These are phyloP conservation scores for Kwoniella shandongensis DNA, from an alignment of 768 basidiomycete genomes.

Conservation along the genomic window DNA sequence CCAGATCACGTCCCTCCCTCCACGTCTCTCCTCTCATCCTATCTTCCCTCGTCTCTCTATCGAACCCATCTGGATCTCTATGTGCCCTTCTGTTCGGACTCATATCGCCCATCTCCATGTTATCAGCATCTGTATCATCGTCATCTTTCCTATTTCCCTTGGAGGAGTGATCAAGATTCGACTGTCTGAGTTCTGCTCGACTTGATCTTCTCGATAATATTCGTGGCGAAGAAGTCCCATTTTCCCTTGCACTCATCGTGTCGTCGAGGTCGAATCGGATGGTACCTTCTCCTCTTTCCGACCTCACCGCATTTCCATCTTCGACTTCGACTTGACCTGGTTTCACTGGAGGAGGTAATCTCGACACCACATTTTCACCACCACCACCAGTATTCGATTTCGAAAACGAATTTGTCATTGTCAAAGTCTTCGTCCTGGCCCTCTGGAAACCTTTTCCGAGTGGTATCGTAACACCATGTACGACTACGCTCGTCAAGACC, in stretches of 20 bases:
- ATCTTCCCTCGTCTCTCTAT: neutral
- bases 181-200: neutral
- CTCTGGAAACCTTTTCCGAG: slow-evolving; percentile 48
- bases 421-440: slow-evolving; percentile 35
- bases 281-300: neutral
- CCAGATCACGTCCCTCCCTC: slow-evolving; percentile 13
- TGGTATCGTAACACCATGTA: slow-evolving; percentile 55
- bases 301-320: neutral
- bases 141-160: neutral
- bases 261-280: slow-evolving; percentile 3
- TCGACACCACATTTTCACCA: slow-evolving; percentile 13
- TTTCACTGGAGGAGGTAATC: slow-evolving; percentile 24
- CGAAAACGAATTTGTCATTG: slow-evolving; percentile 18
- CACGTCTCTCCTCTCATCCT: slow-evolving; percentile 3
- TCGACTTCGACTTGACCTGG: neutral
- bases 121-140: neutral
- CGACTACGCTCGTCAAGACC: slow-evolving; percentile 52
- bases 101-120: neutral
- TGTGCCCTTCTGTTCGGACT: neutral
- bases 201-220: slow-evolving; percentile 2
- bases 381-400: neutral
- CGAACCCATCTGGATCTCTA: neutral
- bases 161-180: neutral
- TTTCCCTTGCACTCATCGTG: neutral
- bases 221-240: neutral